A percentile compares a stretch with the other conserved stretches of the same genome.
Conservation (phyloP, 371 early-diverging fungal genomes). For the Chytridiales sp. region DNA sequence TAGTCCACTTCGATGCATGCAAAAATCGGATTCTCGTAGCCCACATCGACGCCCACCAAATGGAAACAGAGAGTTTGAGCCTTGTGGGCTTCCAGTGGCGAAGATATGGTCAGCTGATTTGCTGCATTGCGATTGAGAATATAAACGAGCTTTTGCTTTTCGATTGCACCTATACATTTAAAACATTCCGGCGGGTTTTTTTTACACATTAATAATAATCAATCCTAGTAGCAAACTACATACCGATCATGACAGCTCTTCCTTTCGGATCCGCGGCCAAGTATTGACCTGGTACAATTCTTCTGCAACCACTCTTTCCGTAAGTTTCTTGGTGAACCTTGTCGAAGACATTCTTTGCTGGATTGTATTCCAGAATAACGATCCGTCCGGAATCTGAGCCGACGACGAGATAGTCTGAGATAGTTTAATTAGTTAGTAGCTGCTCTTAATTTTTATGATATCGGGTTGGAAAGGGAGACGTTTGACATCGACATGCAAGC, state of each 20-base stretch:
- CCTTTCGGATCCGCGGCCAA: conserved; percentile 95
- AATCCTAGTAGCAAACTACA: not conserved
- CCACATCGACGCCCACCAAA: conserved; percentile 91
- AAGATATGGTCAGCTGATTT: conserved; percentile 84
- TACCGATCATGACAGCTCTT: conserved; percentile 91
- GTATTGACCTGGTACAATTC: conserved; percentile 94
- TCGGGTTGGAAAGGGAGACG: conserved; percentile 2
- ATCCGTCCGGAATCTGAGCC: conserved; percentile 92
- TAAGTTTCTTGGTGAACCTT: conserved; percentile 91
- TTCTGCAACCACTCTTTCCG: conserved; percentile 90
- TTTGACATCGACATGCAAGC: not conserved
- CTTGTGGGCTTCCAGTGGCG: conserved; percentile 94
- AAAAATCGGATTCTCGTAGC: conserved; percentile 97
- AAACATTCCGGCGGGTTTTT: not conserved
- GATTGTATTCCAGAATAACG: conserved; percentile 87
- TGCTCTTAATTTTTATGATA: not conserved
- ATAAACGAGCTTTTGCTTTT: conserved; percentile 94
- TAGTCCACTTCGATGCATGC: conserved; percentile 90
- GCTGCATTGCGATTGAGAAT: conserved; percentile 91
- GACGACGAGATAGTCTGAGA: conserved; percentile 84
- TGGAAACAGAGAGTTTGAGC: conserved; percentile 72
- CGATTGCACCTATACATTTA: conserved; percentile 67
- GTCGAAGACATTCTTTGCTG: conserved; percentile 69
- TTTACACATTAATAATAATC: not conserved
- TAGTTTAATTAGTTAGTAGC: not conserved